phyloP scores from a whole-genome alignment of 768 basidiomycete species.

The Chalciporus chontae region DNA sequence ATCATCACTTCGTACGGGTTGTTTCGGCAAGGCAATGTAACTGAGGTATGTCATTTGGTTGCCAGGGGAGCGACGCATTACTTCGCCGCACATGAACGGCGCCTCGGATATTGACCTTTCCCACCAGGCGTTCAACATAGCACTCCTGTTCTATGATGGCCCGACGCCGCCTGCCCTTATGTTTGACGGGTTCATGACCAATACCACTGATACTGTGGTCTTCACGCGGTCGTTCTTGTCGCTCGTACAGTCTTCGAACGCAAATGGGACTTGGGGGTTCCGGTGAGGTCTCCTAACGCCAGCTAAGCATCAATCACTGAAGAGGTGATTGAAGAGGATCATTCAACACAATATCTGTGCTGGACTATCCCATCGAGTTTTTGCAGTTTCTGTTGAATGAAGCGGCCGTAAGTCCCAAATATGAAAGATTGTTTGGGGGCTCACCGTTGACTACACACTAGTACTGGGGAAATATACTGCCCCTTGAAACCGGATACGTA shows the following conservation, averaged over 20 bases:
- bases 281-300: conserved; percentile 19
- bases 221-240: conserved; percentile 25
- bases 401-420: conserved; percentile 11
- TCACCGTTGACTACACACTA: background rate
- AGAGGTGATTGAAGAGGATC: conserved; percentile 12
- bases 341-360: conserved; percentile 26
- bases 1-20: conserved; percentile 43
- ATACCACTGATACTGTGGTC: conserved; percentile 6
- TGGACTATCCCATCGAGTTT: conserved; percentile 16
- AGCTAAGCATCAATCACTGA: background rate
- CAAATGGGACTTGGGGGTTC: conserved; percentile 16
- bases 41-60: conserved; percentile 29
- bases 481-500: conserved; percentile 36
- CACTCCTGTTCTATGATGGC: conserved; percentile 56
- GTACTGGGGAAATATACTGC: conserved; percentile 44
- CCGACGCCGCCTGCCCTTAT: conserved; percentile 28
- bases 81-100: conserved; percentile 1
- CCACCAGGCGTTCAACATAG: conserved; percentile 16
- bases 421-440: background rate
- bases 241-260: conserved; percentile 20
- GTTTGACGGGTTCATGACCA: conserved; percentile 31
- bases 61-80: background rate
- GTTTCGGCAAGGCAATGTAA: conserved; percentile 27
- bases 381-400: conserved; percentile 18
- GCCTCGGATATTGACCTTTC: conserved; percentile 1